Evolutionary conservation across 139 green algal species (phyloP), one percentile per base, ranked within the genome.

Genomic region (Auxenochlorella pyrenoidosa): DNA sequence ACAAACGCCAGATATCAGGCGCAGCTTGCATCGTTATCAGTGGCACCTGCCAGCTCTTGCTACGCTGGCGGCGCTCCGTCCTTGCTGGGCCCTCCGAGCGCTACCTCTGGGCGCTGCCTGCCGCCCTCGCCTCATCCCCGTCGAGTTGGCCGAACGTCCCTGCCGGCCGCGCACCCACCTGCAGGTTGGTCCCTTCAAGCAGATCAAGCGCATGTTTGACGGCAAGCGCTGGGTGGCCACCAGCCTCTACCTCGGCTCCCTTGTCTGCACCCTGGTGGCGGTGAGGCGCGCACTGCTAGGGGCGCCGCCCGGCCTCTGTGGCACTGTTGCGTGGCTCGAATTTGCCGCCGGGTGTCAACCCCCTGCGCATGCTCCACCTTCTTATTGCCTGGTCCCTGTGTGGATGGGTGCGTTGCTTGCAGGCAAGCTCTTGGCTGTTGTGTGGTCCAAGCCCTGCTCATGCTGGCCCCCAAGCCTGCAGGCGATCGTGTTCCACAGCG

Each of bases 131-230:
- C 24, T 32, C 32, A 3, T 75, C 18, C 24, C 66, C 32, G 66
- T 38, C 66, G 66, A 40, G 66, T 4, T 16, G 26, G 30, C 5
- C 13, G 12, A 8, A 8, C 66, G 24, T 41, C 41, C 3, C 66
- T 38, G 66, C 10, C 47, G 47, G 47, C 47, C 10, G 47, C 8
- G 8, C 47, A 18, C 47, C 47, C 47, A 32, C 66, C 30, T 43
- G 63, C 24, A 65, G 38, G 88, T 92, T 44, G 93, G 94, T 0
- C 95, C 95, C 30, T 65, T 44, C 54, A 92, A 93, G 79, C 94
- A 97, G 75, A 66, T 94, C 41, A 85, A 89, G 19, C 94, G 93
- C 79, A 97, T 97, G 94, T 94, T 97, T 89, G 89, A 96, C 24
- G 82, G 72, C 10, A 83, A 86, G 26, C 90, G 94, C 30, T 79